Conservation (phyloP, 495 filamentous ascomycete genomes). For the Penicillium ucsense region DNA sequence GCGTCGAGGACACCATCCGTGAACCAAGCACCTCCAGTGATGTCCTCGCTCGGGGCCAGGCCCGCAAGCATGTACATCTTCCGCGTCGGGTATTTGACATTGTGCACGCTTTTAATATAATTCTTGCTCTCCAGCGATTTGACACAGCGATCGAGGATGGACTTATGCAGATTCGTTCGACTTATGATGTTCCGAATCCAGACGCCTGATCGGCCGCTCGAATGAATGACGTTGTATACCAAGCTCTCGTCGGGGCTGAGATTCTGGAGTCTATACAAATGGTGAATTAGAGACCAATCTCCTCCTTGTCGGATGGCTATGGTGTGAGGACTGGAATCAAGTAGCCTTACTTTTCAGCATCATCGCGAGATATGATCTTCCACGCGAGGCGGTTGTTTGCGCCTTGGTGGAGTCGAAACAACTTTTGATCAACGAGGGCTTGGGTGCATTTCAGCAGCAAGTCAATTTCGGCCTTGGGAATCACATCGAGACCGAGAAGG, state of each 20-base stretch:
- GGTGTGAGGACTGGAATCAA: background rate
- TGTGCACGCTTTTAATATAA: slow-evolving; percentile 69
- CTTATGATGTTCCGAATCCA: slow-evolving; percentile 76
- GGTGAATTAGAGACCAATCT: slow-evolving; percentile 1
- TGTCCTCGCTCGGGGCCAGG: slow-evolving; percentile 70
- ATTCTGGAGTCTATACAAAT: slow-evolving; percentile 51
- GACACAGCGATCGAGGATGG: slow-evolving; percentile 61
- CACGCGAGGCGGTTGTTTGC: slow-evolving; percentile 50
- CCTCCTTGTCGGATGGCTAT: background rate
- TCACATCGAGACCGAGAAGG: slow-evolving; percentile 48
- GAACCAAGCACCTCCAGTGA: slow-evolving; percentile 90
- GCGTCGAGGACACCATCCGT: slow-evolving; percentile 79
- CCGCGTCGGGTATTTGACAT: slow-evolving; percentile 48
- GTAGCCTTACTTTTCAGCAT: slow-evolving; percentile 56
- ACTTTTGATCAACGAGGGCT: slow-evolving; percentile 52
- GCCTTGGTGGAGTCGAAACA: slow-evolving; percentile 50
- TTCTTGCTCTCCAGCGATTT: slow-evolving; percentile 73
- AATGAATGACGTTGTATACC: slow-evolving; percentile 79
- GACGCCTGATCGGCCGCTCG: slow-evolving; percentile 67
- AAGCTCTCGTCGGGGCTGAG: slow-evolving; percentile 63
- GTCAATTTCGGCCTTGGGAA: slow-evolving; percentile 48
- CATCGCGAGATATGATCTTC: slow-evolving; percentile 55
- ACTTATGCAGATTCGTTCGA: slow-evolving; percentile 68
- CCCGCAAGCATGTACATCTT: slow-evolving; percentile 59
- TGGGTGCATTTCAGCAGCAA: slow-evolving; percentile 53